Base-by-base conservation (phyloP, 2,329 filamentous ascomycete genomes). In the Apiospora arundinis region DNA sequence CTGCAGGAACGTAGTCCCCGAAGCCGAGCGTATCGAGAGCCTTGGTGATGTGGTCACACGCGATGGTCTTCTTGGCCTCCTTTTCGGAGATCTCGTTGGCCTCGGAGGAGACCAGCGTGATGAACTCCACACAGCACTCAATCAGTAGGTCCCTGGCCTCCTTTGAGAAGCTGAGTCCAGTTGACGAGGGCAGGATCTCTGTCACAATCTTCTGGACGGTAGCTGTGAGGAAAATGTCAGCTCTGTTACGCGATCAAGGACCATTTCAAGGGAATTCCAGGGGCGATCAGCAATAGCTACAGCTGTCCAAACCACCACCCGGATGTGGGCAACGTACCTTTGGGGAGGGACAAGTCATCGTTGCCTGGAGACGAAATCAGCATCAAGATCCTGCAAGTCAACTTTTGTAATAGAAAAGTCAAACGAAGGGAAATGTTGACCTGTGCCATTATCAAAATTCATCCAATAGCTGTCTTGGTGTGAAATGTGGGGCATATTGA, bases 71-170 rank as follows among this genome's bases (percentile, higher is more conserved):
- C 86, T 99, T 99, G 68, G 95, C 94, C 79, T 99, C 96, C 83
- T 97, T 97, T 82, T 99, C 96, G 16, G 95, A 97, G 75, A 99
- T 99, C 78, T 99, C 96, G 83, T 99, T 99, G 74, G 96, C 96
- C 85, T 99, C 95, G 67, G 94, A 97, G n/a, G 95, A 98, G 77
- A 99, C 93, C 78, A 99, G 90, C 23, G 96, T 98, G 82, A 99
- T 98, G 82, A 99, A 99, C 82, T 99, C 96, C 78, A 99, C 95
- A 80, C 96, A 99, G 85, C 96, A 98, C 85, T 98, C 96, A 78
- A 99, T 99, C 69, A 99, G 88, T 2, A 98, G 88, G 80, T 99
- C 96, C 72, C 96, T 92, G 16, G 95, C 95, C 78, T 99, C 96
- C 81, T 97, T 98, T 60, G 95, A 94, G 80, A 98, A 98, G 1